Evolutionary conservation across 2,329 filamentous ascomycete species (phyloP), one percentile per base, ranked within the genome.

Genomic region (Sclerotinia sclerotiorum): DNA sequence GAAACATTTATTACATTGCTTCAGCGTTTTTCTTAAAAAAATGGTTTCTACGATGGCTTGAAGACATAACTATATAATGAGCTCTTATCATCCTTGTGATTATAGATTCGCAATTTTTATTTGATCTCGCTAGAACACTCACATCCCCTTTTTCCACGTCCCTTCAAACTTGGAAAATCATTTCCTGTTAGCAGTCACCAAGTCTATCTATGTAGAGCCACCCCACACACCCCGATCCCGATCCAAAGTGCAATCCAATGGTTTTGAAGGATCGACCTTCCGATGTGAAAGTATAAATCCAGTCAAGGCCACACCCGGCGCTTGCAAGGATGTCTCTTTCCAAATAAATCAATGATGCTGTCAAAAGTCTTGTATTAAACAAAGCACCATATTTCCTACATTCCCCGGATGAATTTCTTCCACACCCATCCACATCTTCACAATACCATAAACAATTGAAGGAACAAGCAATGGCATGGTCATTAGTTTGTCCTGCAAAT

Each of bases 401-500:
- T 15, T 29, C 15, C 15, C 39, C 15, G 3, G 44, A 24, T 44
- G 29, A 57, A 21, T 46, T 48, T 48, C 21, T 1, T 35, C 29
- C 27, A 21, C 32, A 52, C 32, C 27, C 46, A 13, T 13, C 17
- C 19, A 10, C 27, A 2, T 42, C 17, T 32, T 39, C n/a, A 27
- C 19, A 58, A 29, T 58, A 35, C 2, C 3, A 48, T 19, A 29
- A 32, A 21, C 19, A 42, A 21, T 56, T 32, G 51, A 48, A 29
- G 21, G 21, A 19, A 35, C 32, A 29, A 24, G 64, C 60, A 13
- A 76, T 77, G 76, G 72, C 77, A 5, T 78, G 75, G 74, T 73
- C 74, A 60, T 76, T 87, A 24, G 80, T 87, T 7, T 84, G 83
- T 17, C 88, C 88, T 2, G 84, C 87, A 42, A 89, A 86, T 10